Base-by-base conservation (phyloP, 78 protist species). In the Tieghemostelium lacteum region DNA sequence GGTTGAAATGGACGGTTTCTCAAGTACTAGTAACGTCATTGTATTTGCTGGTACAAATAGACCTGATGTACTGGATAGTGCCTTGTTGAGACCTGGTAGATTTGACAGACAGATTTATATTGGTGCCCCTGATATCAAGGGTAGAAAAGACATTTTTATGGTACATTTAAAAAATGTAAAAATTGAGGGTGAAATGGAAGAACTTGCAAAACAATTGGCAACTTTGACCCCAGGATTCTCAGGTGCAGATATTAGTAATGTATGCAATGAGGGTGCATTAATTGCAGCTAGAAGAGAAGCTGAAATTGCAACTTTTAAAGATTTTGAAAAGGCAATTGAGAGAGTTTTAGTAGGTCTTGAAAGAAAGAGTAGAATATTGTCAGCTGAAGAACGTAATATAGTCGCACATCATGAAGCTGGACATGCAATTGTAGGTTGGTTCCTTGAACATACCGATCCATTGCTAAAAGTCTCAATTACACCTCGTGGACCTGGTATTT, bases 351-450 rank as follows among this genome's bases (percentile, higher is more conserved):
- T 86, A n/a, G 95, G 95, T 34, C 62, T 96, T 36, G 96, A 96
- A 92, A 87, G 94, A 67, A 89, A 93, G 62, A 37, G 54, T 37
- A 70, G 91, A 55, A 93, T 95, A 19, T 65, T 96, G 19, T 86
- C 97, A 0, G 75, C 71, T 3, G 86, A 66, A 33, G 99, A 98
- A 83, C 73, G 96, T 65, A 66, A 37, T 22, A 65, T 67, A 19
- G 97, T 99, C 1, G 99, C 99, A 8, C 96, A 97, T 85, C 99
- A 99, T 93, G 99, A 99, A 88, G 98, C 99, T 2, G 99, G 99
- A 26, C 99, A 99, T 70, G 99, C 99, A 45, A 80, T 97, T 10
- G 92, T 52, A 31, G 98, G 99, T 28, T 98, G 99, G 99, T 99
- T 94, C 93, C 93, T 98, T 26, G 97, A 98, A 72, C 96, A 98